Evolutionary conservation across 2,329 filamentous ascomycete genomes (phyloP), one percentile per base, ranked within the genome.

Genomic region (Fonsecaea pedrosoi): DNA sequence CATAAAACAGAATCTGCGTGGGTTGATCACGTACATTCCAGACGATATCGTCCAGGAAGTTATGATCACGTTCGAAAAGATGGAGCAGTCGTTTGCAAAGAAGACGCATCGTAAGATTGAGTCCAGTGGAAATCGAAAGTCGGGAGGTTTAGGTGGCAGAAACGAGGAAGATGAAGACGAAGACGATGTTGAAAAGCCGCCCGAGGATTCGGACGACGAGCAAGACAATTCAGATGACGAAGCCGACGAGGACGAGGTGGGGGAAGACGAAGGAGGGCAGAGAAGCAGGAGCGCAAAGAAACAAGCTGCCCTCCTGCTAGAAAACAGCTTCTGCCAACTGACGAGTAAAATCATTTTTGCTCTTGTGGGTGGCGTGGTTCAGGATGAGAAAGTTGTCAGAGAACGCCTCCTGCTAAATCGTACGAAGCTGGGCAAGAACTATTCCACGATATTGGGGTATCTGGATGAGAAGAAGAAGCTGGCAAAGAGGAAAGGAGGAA

Each of bases 261-360:
- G 86, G 87, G 72, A 40, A 13, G 65, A 70, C n/a, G 55, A 62
- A 12, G 58, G 55, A 4, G 73, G 71, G 7, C 68, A 64, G 25
- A 73, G 73, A 57, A 65, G 62, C 38, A 67, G 54, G 38, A 65
- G 54, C 86, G 50, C 82, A 86, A 35, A 83, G 84, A 82, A 87
- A 71, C 85, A 89, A 56, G 85, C 86, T 45, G 87, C 89, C 64
- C 84, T 97, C 38, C 84, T 94, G 66, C 89, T 92, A 0, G 95
- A 98, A 78, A 90, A 94, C 75, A 87, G 89, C 21, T 85, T 98
- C 0, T 98, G 94, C 78, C 90, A 94, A 73, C 83, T 97, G 32
- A 89, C 94, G 0, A 90, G 89, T 69, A 96, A 95, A 76, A 87
- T 96, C 53, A 91, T 97, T 42, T 86, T 96, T 50, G 90, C 90